These are phyloP conservation scores for Calonectria fujianensis DNA, from an alignment of 2,329 filamentous ascomycete species.

Conservation along the genomic window DNA sequence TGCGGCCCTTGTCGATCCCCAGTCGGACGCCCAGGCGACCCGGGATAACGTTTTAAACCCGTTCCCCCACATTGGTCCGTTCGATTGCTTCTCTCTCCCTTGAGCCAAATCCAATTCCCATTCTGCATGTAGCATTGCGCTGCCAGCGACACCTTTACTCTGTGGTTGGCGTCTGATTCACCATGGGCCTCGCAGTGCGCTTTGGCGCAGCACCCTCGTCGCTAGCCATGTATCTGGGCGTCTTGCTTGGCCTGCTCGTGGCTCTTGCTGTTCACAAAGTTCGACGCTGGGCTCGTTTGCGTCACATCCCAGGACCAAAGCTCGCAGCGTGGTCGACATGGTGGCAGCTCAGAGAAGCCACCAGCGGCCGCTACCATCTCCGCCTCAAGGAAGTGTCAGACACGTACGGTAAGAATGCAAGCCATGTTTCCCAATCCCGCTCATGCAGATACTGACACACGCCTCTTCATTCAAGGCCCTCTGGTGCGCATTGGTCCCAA, in stretches of 20 bases:
- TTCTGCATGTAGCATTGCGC: not conserved
- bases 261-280: constrained; percentile 24
- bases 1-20: constrained; percentile 28
- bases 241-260: constrained; percentile 2
- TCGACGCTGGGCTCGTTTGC: constrained; percentile 54
- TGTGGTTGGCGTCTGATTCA: constrained; percentile 17
- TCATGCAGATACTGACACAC: constrained; percentile 6
- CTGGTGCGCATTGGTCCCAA: constrained; percentile 67
- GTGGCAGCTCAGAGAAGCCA: constrained; percentile 55
- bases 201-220: constrained; percentile 16
- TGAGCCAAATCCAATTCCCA: not conserved
- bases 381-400: constrained; percentile 52
- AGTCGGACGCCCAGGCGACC: not conserved
- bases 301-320: constrained; percentile 55
- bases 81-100: not conserved
- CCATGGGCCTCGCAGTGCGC: constrained; percentile 42
- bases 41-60: constrained; percentile 7
- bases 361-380: constrained; percentile 56
- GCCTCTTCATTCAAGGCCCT: constrained; percentile 48
- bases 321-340: constrained; percentile 54
- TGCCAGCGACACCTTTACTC: not conserved
- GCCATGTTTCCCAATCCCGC: fast-evolving
- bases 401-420: constrained; percentile 46
- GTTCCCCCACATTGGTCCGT: constrained; percentile 28
- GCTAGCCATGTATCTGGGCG: constrained; percentile 22